Conservation (phyloP, 78 protist genomes). For the Tieghemostelium lacteum region DNA sequence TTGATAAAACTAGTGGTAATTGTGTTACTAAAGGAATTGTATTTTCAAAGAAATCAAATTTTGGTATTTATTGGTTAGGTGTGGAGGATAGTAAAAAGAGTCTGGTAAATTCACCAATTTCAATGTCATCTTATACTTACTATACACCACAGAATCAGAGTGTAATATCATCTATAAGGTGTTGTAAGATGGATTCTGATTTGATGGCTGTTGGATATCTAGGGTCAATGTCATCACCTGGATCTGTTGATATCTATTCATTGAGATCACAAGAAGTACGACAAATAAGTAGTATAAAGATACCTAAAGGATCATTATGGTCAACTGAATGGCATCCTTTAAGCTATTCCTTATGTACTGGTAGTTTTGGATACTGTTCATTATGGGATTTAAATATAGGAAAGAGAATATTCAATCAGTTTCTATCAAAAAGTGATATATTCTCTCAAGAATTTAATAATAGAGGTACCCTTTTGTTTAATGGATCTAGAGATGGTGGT, state of each 20-base stretch:
- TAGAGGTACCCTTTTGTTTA: conserved; percentile 15
- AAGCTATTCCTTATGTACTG: not conserved
- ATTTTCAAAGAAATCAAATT: not conserved
- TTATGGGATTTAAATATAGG: not conserved
- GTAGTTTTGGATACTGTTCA: not conserved
- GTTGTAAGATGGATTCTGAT: not conserved
- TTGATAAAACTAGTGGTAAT: too few relatives aligned
- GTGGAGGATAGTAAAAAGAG: not conserved
- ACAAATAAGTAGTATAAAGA: not conserved
- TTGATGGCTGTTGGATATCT: not conserved
- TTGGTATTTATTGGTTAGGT: not conserved
- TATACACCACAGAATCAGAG: not conserved
- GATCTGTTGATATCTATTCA: not conserved
- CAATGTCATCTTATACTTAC: not conserved
- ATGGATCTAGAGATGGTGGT: conserved; percentile 60
- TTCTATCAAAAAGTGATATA: conserved; percentile 46
- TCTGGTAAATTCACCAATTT: not conserved
- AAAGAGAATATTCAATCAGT: not conserved
- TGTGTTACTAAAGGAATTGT: too few relatives aligned
- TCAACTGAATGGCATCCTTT: conserved; percentile 34
- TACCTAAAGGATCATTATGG: conserved; percentile 9
- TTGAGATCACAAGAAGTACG: too few relatives aligned
- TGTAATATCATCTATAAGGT: not conserved
- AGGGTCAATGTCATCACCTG: conserved; percentile 8
- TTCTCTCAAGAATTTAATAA: conserved; percentile 21